phyloP scores from a whole-genome alignment of 2,329 filamentous ascomycete species.

The Sarocladiaceae sp. region DNA sequence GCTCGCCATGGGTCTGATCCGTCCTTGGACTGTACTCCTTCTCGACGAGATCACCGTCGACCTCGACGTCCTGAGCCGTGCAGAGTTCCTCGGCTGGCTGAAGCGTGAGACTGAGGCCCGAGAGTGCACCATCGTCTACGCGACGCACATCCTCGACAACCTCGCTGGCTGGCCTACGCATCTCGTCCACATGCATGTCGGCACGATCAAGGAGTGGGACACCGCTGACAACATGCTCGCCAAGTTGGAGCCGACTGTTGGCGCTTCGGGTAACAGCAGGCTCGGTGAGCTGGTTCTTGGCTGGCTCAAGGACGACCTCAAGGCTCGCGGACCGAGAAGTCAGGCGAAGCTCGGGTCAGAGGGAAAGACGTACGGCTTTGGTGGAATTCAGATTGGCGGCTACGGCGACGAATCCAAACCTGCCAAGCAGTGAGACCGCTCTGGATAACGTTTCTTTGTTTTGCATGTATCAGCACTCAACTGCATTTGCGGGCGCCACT shows the following conservation, averaged over 20 bases:
- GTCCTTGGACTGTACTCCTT: slow-evolving; percentile 85
- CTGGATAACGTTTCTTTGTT: no score
- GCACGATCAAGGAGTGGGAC: slow-evolving; percentile 82
- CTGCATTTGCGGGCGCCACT: slow-evolving; percentile 21
- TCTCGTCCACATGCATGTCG: slow-evolving; percentile 90
- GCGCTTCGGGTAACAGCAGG: slow-evolving; percentile 63
- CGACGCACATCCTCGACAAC: slow-evolving; percentile 95
- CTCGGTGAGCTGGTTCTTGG: slow-evolving; percentile 80
- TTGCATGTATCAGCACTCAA: slow-evolving; percentile 21
- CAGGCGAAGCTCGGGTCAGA: slow-evolving; percentile 49
- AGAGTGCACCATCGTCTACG: slow-evolving; percentile 89
- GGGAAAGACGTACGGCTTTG: slow-evolving; percentile 55
- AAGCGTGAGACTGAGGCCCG: slow-evolving; percentile 78
- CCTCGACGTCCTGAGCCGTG: slow-evolving; percentile 77
- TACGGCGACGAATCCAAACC: slow-evolving; percentile 49
- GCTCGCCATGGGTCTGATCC: slow-evolving; percentile 87
- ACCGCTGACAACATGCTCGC: slow-evolving; percentile 62
- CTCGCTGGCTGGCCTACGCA: slow-evolving; percentile 92
- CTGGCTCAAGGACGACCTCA: slow-evolving; percentile 79
- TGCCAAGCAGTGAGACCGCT: slow-evolving; percentile 20
- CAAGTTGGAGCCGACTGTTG: slow-evolving; percentile 33
- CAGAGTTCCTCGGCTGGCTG: slow-evolving; percentile 79
- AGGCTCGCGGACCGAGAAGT: slow-evolving; percentile 69
- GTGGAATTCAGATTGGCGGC: slow-evolving; percentile 45
- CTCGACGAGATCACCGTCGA: slow-evolving; percentile 98